Conservation (phyloP, 805 yeast species). For the Pichia kluyveri region DNA sequence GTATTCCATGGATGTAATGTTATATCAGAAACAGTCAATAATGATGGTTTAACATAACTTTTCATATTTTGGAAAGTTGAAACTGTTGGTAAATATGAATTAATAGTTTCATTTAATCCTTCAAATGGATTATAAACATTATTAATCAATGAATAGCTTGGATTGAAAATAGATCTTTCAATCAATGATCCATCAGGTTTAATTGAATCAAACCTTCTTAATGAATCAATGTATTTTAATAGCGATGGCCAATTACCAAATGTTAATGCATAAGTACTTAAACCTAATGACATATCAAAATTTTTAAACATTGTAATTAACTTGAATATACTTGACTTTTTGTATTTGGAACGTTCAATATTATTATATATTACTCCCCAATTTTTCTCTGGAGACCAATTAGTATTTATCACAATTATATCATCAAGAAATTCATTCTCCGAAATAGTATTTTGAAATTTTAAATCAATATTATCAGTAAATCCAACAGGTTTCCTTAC, state of each 20-base stretch:
- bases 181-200: conserved; percentile 16
- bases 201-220: conserved; percentile 14
- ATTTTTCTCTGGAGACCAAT: conserved; percentile 24
- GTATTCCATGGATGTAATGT: conserved; percentile 6
- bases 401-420: conserved; percentile 19
- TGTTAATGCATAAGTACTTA: conserved; percentile 20
- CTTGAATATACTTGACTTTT: conserved; percentile 8
- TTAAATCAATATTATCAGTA: conserved; percentile 18
- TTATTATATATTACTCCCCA: conserved; percentile 23
- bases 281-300: conserved; percentile 18
- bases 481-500: conserved; percentile 23
- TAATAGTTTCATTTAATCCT: conserved; percentile 17
- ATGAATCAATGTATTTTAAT: conserved; percentile 12
- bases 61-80: neutral
- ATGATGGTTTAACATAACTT: conserved; percentile 1
- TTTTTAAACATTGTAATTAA: conserved; percentile 19
- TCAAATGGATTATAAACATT: conserved; percentile 24
- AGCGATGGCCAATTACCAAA: conserved; percentile 20
- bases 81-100: conserved; percentile 13
- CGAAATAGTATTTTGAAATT: conserved; percentile 9
- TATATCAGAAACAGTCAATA: neutral
- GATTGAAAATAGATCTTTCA: conserved; percentile 22
- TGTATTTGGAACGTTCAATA: conserved; percentile 2
- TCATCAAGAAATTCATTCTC: conserved; percentile 13
- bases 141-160: conserved; percentile 17